Evolutionary conservation across 1,139 yeast species (phyloP), one percentile per base, ranked within the genome.

Genomic region (Geotrichum aggregatum): DNA sequence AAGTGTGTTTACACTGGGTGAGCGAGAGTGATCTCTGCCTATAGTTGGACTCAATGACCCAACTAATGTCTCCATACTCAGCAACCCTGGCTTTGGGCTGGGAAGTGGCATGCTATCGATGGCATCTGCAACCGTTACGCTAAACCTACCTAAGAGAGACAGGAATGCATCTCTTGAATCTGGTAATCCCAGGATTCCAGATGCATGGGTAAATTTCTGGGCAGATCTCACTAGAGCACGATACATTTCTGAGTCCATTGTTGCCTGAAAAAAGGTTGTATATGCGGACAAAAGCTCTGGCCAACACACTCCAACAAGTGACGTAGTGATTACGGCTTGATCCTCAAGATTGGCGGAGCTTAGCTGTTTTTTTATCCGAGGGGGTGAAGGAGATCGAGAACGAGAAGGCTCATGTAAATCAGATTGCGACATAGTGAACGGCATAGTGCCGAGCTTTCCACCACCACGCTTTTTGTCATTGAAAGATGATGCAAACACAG

Each of bases 141-240:
- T 60, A 30, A 63, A 63, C 46, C 72, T 71, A 0, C 89, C 79
- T 54, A 91, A 74, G 26, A 84, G 68, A 21, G 70, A 62, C 48
- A 89, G 67, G 44, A 86, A 76, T 1, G 79, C 77, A 63, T 87
- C 86, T 50, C 95, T 71, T 13, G 83, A 74, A 0, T 71, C 70
- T 1, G 67, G 63, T 19, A 84, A 65, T 0, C 81, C 82, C 31
- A 89, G 68, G n/a, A 87, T 71, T 0, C 97, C 97, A 0, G 92
- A 76, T 0, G 92, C 81, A 63, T 89, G 96, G 3, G 95, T 79
- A 49, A 86, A 74, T 57, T 83, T 83, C 65, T 91, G 97, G 7
- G 87, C 73, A 0, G 95, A 78, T 46, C 95, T 73, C 1, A 89
- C 80, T 1, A 68, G 62, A 11, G 72, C 68, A 55, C 84, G 87